Evolutionary conservation across 495 filamentous ascomycete species (phyloP), one percentile per base, ranked within the genome.

Genomic region (Mytilinidion resinicola): DNA sequence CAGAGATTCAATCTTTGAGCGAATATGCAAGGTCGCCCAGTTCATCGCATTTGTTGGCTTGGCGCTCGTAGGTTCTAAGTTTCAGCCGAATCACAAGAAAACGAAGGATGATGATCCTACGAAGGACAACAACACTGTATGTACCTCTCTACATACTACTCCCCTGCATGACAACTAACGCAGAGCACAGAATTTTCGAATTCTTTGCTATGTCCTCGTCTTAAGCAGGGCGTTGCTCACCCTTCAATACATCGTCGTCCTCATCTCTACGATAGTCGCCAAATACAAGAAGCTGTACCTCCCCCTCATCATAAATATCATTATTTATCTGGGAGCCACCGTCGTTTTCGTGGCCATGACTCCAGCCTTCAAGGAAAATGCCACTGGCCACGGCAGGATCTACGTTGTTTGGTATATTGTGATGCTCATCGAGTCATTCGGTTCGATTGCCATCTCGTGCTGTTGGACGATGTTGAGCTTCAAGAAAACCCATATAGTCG

Each of bases 401-500:
- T 66, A 66, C 33, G 43, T 57, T n/a, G 60, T 66, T 12, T 66
- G 63, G 63, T 66, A 62, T 34, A 52, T 62, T 17, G 56, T 62
- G 17, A 66, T 66, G 63, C 9, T 62, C 14, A 0, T 67, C 11
- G 64, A 67, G 36, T 33, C 57, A 3, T 30, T 53, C 11, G 52
- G 14, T 48, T 53, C 60, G 1, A 60, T 67, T 35, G 34, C 49
- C 8, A 56, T 67, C 9, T 67, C 64, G 15, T 58, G 44, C 19
- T 44, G 39, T 37, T 67, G 61, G 60, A 67, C 52, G 12, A 67
- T 67, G 57, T 47, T 67, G 42, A 67, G 61, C 49, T 64, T 67
- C 57, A 67, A 67, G 44, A 64, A 67, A 42, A 67, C 64, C 11
- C 64, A 67, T 51, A 52, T 67, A 39, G 61, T 67, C 51, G 64